Evolutionary conservation across 2,329 filamentous ascomycete species (phyloP), one percentile per base, ranked within the genome.

Genomic region (Colletotrichum musicola): DNA sequence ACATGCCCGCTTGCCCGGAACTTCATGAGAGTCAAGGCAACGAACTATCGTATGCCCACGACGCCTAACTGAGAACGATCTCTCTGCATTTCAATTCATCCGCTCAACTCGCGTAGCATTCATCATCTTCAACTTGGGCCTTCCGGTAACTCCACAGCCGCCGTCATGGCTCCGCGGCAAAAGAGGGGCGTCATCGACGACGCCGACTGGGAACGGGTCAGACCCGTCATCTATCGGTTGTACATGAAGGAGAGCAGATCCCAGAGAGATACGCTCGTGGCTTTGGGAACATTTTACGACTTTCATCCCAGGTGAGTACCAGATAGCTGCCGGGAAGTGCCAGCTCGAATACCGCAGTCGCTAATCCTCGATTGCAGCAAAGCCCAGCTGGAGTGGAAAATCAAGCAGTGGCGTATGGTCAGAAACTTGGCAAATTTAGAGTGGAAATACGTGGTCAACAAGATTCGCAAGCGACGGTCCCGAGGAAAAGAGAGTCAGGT

Each of bases 321-420:
- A 2, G 6, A 30, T 9, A 1, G 27, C 27, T 30, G 3, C 27
- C 27, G 27, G 22, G n/a, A 5, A 3, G 13, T 1, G 13, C 4
- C 0, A 16, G 2, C 16, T 49, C 7, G 16, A 20, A 6, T 0
- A 38, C 4, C n/a, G 1, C 18, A 3, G 16, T 25, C 4, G 10
- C 4, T n/a, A 4, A 13, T 46, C 5, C 14, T 3, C 35, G 6
- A 0, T 1, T 3, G 2, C 4, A 67, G 51, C 18, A 67, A 67
- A 27, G 25, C 46, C 3, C 64, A 51, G 3, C 4, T 67, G 10
- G 59, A 53, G 13, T 50, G 35, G 35, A 67, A 57, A 6, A 46
- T 63, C 0, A 57, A 47, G 40, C 51, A 63, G 13, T 63, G 59
- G 64, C 42, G n/a, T 12, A 14, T 63, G n/a, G 13, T 51, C 6